Conservation (phyloP, 176 grass and related monocot genomes). For the Rhynchospora pubera region DNA sequence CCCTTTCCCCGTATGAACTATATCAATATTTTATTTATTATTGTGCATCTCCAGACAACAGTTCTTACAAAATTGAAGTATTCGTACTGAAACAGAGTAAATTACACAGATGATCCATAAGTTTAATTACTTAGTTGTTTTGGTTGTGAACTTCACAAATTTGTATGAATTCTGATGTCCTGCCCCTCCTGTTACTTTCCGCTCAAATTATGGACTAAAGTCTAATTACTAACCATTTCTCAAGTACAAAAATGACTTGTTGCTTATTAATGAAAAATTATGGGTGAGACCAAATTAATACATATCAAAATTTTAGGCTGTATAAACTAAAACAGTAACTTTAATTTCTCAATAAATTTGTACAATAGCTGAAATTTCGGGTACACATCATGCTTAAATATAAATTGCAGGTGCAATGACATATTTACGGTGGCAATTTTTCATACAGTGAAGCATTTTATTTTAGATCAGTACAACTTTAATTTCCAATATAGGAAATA, state of each 20-base stretch:
- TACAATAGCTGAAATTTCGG: background rate
- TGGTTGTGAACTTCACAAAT: background rate
- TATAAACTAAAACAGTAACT: background rate
- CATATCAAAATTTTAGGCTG: background rate
- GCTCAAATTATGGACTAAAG: background rate
- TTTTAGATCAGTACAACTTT: background rate
- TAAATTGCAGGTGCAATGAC: background rate
- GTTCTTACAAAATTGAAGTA: background rate
- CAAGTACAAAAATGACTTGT: background rate
- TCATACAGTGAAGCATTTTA: background rate
- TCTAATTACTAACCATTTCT: background rate
- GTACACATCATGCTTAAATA: background rate
- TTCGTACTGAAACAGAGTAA: background rate
- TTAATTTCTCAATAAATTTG: background rate
- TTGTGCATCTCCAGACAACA: background rate
- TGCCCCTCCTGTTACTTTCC: background rate
- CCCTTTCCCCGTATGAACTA: background rate
- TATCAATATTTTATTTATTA: background rate
- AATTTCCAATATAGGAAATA: background rate
- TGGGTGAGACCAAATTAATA: background rate
- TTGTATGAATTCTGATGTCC: background rate
- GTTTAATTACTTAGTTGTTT: background rate
- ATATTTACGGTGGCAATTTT: background rate
- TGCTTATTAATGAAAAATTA: background rate
- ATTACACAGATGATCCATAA: background rate